phyloP scores from a whole-genome alignment of 805 yeast species.

The Candida tammaniensis region DNA sequence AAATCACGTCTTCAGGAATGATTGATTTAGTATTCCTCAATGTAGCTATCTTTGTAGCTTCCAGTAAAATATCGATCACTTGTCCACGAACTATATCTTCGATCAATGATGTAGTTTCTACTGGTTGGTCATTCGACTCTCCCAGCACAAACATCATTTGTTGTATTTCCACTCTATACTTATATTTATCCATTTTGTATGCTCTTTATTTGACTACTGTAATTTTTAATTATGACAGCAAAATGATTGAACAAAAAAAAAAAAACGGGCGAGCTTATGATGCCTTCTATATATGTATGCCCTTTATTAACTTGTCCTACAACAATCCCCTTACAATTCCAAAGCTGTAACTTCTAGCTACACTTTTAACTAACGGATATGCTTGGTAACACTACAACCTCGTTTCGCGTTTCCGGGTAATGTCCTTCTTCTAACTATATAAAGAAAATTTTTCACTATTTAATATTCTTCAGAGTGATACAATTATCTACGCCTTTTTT shows the following conservation, averaged over 20 bases:
- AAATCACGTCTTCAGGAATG: conserved; percentile 90
- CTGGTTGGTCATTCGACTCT: conserved; percentile 91
- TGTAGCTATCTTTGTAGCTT: conserved; percentile 75
- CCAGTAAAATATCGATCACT: conserved; percentile 79
- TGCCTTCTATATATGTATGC: no score
- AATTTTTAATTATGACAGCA: no score
- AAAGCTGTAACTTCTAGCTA: no score
- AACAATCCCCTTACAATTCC: no score
- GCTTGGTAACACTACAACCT: neutral
- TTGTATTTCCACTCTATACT: conserved; percentile 89
- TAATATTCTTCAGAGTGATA: no score
- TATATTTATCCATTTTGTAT: conserved; percentile 58
- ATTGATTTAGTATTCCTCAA: conserved; percentile 80
- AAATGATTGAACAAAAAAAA: no score
- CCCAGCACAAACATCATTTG: conserved; percentile 99
- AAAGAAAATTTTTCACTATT: conserved; percentile 4
- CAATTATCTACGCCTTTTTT: no score
- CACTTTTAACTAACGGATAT: no score
- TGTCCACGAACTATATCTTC: conserved; percentile 96
- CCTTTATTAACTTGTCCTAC: no score
- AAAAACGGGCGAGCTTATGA: no score
- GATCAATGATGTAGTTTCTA: conserved; percentile 85
- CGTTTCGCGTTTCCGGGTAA: conserved; percentile 3
- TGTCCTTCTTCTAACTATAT: neutral
- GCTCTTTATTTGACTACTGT: no score